Percentiles rank a stretch among this genome's conserved stretches.
phyloP scores from a whole-genome alignment of 2,329 filamentous ascomycete genomes.

The Diaporthe eres region DNA sequence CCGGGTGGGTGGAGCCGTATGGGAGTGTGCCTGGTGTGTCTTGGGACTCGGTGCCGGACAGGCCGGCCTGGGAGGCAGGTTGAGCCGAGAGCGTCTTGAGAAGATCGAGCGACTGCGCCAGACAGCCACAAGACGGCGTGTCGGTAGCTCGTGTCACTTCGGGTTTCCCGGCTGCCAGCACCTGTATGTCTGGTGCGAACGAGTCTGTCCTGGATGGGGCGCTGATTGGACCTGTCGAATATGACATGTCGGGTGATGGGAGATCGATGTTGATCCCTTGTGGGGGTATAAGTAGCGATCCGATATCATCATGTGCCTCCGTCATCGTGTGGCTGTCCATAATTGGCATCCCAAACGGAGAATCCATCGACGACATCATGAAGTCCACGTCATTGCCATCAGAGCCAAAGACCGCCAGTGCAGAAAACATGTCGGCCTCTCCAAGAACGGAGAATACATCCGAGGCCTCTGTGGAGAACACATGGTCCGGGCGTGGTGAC shows the following conservation, averaged over 20 bases:
- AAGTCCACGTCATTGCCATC: not conserved
- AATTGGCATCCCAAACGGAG: not conserved
- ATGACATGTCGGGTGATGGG: not conserved
- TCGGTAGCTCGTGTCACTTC: not conserved
- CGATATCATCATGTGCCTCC: not conserved
- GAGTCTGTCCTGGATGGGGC: not conserved
- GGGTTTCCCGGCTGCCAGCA: not conserved
- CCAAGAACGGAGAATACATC: not conserved
- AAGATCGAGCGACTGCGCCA: conserved; percentile 1
- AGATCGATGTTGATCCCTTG: not conserved
- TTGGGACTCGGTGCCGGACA: not conserved
- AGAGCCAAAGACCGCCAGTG: not conserved
- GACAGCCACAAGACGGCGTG: not conserved
- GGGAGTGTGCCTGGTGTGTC: not conserved
- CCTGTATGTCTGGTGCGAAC: not conserved
- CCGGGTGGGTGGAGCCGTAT: not conserved
- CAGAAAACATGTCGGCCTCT: not conserved
- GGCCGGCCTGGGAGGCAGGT: not conserved
- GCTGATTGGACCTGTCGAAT: not conserved
- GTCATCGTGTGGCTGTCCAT: not conserved
- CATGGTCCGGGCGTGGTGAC: not conserved
- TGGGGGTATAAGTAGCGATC: not conserved
- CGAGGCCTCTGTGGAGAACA: not conserved
- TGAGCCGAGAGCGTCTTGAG: not conserved
- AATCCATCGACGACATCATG: not conserved